Evolutionary conservation across 192 early-diverging fungal genomes (phyloP).

Genomic region (Diversispora epigaea): DNA sequence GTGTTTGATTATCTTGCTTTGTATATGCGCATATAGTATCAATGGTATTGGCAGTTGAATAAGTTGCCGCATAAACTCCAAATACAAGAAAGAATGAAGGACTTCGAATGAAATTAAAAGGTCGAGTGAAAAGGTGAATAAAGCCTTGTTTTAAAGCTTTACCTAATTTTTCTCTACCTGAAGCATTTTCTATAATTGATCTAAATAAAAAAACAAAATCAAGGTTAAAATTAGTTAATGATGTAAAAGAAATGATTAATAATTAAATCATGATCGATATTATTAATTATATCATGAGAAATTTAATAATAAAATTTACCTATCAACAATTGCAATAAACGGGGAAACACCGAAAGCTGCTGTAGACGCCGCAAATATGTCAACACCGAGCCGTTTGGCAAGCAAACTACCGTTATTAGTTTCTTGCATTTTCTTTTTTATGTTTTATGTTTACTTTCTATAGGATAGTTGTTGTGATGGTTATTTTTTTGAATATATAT

Average conservation of each 20-base stretch:
- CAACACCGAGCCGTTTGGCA: slow-evolving; percentile 30
- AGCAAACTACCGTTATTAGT: background rate
- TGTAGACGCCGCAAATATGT: slow-evolving; percentile 37
- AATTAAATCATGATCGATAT: background rate
- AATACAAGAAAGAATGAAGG: slow-evolving; percentile 39
- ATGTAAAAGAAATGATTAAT: background rate
- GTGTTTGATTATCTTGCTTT: slow-evolving; percentile 25
- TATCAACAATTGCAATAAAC: slow-evolving; percentile 49
- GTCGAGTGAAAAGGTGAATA: slow-evolving; percentile 29
- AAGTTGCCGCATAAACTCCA: slow-evolving; percentile 43
- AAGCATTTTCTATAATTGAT: slow-evolving; percentile 50
- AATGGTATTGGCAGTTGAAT: slow-evolving; percentile 42
- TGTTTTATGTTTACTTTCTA: background rate
- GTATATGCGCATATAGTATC: slow-evolving; percentile 41
- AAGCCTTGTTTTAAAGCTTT: slow-evolving; percentile 40
- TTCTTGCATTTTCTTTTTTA: background rate
- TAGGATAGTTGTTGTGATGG: too few relatives aligned
- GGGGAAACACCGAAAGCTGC: slow-evolving; percentile 43
- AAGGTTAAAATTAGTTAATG: background rate
- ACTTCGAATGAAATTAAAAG: slow-evolving; percentile 36
- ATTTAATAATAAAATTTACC: slow-evolving; percentile 33
- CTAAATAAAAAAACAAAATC: slow-evolving; percentile 27
- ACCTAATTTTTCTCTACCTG: slow-evolving; percentile 39
- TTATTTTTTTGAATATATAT: too few relatives aligned
- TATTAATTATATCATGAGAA: background rate